Evolutionary conservation across 2,329 filamentous ascomycete species (phyloP).

Genomic region (Pseudofabraea citricarpa): DNA sequence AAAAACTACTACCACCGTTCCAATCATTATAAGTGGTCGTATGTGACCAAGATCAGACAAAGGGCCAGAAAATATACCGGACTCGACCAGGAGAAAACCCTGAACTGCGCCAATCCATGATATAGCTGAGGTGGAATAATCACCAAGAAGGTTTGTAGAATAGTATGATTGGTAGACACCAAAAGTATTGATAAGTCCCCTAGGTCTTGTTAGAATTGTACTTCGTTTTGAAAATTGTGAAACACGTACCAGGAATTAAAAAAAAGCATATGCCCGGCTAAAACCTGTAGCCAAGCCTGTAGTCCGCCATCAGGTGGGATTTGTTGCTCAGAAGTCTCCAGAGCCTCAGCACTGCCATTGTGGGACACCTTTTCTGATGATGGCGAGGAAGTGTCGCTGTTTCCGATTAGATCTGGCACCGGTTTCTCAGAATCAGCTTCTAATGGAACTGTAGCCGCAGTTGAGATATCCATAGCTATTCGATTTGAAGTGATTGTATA

Average conservation of each 20-base stretch:
- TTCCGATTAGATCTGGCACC: no score
- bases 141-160: conserved; percentile 25
- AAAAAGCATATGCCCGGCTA: conserved; percentile 28
- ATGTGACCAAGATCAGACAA: conserved; percentile 43
- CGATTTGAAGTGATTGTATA: no score
- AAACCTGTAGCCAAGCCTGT: conserved; percentile 49
- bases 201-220: conserved; percentile 2
- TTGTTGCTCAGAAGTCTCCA: background rate
- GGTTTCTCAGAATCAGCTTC: no score
- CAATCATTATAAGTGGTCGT: conserved; percentile 30
- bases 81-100: conserved; percentile 35
- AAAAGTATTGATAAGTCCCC: conserved; percentile 27
- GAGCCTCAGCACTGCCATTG: background rate
- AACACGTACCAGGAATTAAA: conserved; percentile 9
- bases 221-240: background rate
- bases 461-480: background rate
- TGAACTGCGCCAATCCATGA: conserved; percentile 46
- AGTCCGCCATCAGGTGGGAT: conserved; percentile 40
- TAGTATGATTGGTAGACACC: conserved; percentile 39
- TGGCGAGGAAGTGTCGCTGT: no score
- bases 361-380: background rate
- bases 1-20: conserved; percentile 42
- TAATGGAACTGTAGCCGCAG: no score
- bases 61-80: conserved; percentile 38
- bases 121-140: conserved; percentile 32